These are phyloP conservation scores for Apiotrichum gamsii DNA, from an alignment of 1,284 basidiomycete species.

Conservation along the genomic window DNA sequence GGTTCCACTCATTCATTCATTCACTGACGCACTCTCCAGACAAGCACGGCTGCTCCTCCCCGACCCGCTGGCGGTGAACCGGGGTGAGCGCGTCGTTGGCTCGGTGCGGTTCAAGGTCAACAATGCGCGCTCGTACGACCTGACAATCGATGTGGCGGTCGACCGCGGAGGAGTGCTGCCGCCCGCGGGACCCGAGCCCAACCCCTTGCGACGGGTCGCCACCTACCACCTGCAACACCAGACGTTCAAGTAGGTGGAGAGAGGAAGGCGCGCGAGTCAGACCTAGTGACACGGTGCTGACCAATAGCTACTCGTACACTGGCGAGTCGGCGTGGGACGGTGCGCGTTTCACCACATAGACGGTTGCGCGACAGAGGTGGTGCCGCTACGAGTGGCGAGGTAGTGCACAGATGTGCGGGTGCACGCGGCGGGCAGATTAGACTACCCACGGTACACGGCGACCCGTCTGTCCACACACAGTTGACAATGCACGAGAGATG, in stretches of 20 bases:
- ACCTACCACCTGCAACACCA: constrained; percentile 43
- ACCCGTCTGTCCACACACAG: no score
- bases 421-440: no score
- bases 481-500: no score
- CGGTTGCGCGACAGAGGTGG: no score
- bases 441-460: no score
- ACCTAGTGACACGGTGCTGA: no score
- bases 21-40: constrained; percentile 9
- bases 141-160: constrained; percentile 36
- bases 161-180: constrained; percentile 25
- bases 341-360: background rate
- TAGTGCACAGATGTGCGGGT: no score
- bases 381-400: no score
- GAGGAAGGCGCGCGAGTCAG: background rate
- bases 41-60: constrained; percentile 41
- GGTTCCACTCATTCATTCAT: no score
- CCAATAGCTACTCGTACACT: constrained; percentile 20
- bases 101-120: constrained; percentile 37
- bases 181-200: constrained; percentile 8
- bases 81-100: constrained; percentile 39
- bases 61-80: constrained; percentile 48
- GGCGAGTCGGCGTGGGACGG: constrained; percentile 10
- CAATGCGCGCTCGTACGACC: constrained; percentile 43
- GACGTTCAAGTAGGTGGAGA: constrained; percentile 41
- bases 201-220: constrained; percentile 31